Evolutionary conservation across 345 rosid genomes (phyloP).

Genomic region (Melastoma malabathricum): DNA sequence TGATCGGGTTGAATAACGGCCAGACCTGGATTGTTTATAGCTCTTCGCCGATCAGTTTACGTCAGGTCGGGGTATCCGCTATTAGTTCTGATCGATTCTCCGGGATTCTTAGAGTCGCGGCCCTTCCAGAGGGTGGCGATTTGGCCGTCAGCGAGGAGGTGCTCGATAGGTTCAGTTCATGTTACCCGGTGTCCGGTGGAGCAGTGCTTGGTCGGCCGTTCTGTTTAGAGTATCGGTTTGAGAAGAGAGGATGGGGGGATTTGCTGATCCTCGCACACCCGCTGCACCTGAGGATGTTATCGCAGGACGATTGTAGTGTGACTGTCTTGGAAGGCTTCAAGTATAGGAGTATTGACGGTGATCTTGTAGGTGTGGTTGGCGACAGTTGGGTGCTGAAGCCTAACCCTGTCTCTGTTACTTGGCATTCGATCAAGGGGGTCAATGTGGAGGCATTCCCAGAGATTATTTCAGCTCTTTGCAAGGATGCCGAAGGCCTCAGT

Average conservation of each 20-base stretch:
- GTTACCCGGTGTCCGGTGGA: slow-evolving; percentile 73
- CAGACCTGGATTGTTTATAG: slow-evolving; percentile 83
- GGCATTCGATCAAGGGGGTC: slow-evolving; percentile 75
- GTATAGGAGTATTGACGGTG: slow-evolving; percentile 77
- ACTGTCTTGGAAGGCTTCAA: slow-evolving; percentile 44
- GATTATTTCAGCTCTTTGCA: slow-evolving; percentile 49
- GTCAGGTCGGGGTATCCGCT: slow-evolving; percentile 14
- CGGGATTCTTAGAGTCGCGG: slow-evolving; percentile 50
- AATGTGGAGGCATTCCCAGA: slow-evolving; percentile 33
- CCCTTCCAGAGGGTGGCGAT: slow-evolving; percentile 27
- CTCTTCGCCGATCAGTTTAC: slow-evolving; percentile 48
- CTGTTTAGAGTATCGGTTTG: slow-evolving; percentile 68
- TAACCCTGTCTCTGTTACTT: slow-evolving; percentile 53
- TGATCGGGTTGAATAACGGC: slow-evolving; percentile 50
- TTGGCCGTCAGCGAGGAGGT: slow-evolving; percentile 27
- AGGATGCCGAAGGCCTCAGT: slow-evolving; percentile 49
- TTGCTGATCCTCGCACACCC: slow-evolving; percentile 90
- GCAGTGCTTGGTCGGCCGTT: slow-evolving; percentile 57
- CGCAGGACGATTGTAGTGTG: slow-evolving; percentile 18
- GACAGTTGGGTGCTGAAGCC: slow-evolving; percentile 67
- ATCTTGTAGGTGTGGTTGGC: slow-evolving; percentile 69
- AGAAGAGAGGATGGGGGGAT: slow-evolving; percentile 82
- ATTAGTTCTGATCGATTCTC: slow-evolving; percentile 40
- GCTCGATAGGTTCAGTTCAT: slow-evolving; percentile 71
- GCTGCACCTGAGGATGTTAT: slow-evolving; percentile 55